A percentile compares a stretch with the other conserved stretches of the same genome.
These are phyloP conservation scores for Forsythia viridissima DNA, from an alignment of 257 asterid species.

Conservation along the genomic window DNA sequence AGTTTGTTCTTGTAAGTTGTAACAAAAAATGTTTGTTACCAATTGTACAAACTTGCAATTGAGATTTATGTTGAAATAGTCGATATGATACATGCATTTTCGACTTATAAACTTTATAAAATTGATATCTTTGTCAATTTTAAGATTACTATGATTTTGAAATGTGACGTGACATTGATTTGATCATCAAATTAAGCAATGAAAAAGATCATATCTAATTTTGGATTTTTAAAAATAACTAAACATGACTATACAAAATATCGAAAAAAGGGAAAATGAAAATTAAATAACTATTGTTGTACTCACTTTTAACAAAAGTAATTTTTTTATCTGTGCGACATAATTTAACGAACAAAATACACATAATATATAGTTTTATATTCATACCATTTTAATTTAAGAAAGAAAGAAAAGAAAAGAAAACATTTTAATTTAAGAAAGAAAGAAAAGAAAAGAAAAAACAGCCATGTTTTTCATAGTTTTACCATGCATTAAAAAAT, in stretches of 20 bases:
- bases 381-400: neutral
- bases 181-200: too few species aligned
- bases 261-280: too few species aligned
- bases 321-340: neutral
- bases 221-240: too few species aligned
- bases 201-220: too few species aligned
- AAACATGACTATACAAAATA: too few species aligned
- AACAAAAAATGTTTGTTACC: conserved; percentile 12
- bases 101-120: too few species aligned
- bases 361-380: neutral
- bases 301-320: neutral
- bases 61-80: conserved; percentile 15
- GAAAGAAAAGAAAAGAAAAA: neutral
- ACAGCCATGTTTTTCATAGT: neutral
- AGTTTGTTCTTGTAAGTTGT: neutral
- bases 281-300: too few species aligned
- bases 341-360: neutral
- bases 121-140: too few species aligned
- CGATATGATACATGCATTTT: neutral
- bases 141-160: too few species aligned
- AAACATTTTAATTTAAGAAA: neutral
- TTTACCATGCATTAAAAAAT: neutral
- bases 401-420: neutral
- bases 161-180: too few species aligned
- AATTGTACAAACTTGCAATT: conserved; percentile 29